Evolutionary conservation across 2,329 filamentous ascomycete species (phyloP), one percentile per base, ranked within the genome.

Genomic region (Lizonia empirigonia): DNA sequence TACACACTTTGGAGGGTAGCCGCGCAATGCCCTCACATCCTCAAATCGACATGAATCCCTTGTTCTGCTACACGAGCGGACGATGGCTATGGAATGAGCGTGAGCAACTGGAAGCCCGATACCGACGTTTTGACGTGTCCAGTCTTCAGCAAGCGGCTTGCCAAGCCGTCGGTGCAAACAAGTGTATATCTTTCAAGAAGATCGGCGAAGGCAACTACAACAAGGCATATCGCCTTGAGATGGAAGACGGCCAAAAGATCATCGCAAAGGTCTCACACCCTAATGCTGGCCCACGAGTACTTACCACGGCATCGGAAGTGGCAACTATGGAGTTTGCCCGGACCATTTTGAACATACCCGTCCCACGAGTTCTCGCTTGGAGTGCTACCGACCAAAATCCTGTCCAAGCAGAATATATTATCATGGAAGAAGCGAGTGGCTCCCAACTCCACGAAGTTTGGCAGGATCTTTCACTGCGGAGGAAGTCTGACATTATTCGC

Each of bases 181-280:
- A 29, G 10, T 60, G 49, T 32, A 40, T 50, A 30, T 53, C 44
- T 15, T 15, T 56, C 18, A 20, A 59, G 29, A 60, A 62, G 33
- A 56, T 60, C 13, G 51, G 54, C 1, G 71, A 74, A 54, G 71
- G 71, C 1, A 52, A 67, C 16, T 63, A 63, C 48, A 74, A 63
- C 45, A 62, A 63, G 47, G 55, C 50, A 16, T 62, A 60, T 44
- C 36, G 59, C 16, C 19, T 63, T 19, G 55, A 44, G 23, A 63
- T 62, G 55, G 55, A 60, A 13, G 50, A 63, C 24, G 56, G 56
- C 7, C 34, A 27, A 27, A 52, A 59, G 35, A 45, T 65, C 42
- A 41, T 65, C 7, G 61, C 55, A 40, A 61, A 50, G 30, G n/a
- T 64, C n/a, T 56, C 63, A 10, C 54, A 61, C 44, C 59, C 59